Evolutionary conservation across 2,329 filamentous ascomycete species (phyloP), one percentile per base, ranked within the genome.

Genomic region (Penicillium sp.): DNA sequence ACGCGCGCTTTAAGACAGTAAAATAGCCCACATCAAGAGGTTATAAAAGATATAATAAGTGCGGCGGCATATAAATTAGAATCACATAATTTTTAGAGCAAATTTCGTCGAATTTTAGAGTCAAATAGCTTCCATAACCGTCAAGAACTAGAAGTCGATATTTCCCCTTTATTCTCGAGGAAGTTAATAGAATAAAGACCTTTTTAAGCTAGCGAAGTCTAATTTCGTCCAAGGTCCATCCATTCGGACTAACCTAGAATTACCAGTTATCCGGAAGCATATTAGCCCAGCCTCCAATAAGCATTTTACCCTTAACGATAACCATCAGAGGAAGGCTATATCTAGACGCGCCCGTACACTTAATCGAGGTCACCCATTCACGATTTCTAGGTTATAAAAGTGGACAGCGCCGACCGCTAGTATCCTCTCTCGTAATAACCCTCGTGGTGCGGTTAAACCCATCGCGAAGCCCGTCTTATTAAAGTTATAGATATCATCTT

Each of bases 71-170:
- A 54, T 52, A 76, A 58, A 75, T 62, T 47, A 66, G 67, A 50
- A 74, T 70, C 60, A 78, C 75, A 43, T 75, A 71, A 47, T 75
- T 56, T n/a, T 68, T 53, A 49, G 58, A 66, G 56, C 60, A 77
- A 56, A 66, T 70, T 27, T 69, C 35, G 42, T 75, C 51, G 54
- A 78, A 77, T 54, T 72, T 56, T 23, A 61, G 53, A 4, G 63
- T 71, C 41, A 70, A 37, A 62, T 77, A 60, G 56, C 67, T 75
- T 53, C 60, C 54, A 65, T 77, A 60, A 46, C 72, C 61, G 63
- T 78, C 68, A 31, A 78, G 59, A 53, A 78, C 67, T 5, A 78
- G 62, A 4, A 77, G 62, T 25, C 64, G 57, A 63, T 73, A 70
- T 49, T 12, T 44, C 7, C 73, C 65, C 27, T 61, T 61, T 52